A percentile compares a stretch with the other conserved stretches of the same genome.
Conservation (phyloP, 2,329 filamentous ascomycete genomes). For the Trichophyton rubrum region DNA sequence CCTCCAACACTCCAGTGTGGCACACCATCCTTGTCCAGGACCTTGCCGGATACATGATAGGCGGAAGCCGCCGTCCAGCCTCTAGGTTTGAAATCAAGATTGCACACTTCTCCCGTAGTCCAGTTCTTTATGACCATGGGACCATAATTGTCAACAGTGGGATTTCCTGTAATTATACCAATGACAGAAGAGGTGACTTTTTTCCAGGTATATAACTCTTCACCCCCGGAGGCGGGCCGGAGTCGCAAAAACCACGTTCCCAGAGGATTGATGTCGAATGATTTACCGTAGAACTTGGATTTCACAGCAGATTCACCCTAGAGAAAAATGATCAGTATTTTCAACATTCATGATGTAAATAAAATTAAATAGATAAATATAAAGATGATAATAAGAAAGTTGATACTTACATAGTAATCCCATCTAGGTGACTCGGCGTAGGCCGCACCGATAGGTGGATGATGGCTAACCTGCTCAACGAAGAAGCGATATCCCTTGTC, state of each 20-base stretch:
- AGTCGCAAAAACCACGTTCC: constrained; percentile 94
- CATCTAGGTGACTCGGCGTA: constrained; percentile 86
- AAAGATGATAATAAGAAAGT: neutral
- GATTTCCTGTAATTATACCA: constrained; percentile 93
- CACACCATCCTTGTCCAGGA: constrained; percentile 64
- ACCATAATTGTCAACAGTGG: constrained; percentile 95
- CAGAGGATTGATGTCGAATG: constrained; percentile 90
- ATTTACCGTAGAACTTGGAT: constrained; percentile 95
- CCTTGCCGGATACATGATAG: constrained; percentile 76
- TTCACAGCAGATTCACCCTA: constrained; percentile 85
- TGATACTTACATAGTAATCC: constrained; percentile 62
- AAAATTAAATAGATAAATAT: too few relatives aligned
- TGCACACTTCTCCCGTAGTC: constrained; percentile 83
- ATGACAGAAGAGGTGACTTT: constrained; percentile 97
- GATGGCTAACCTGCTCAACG: constrained; percentile 95
- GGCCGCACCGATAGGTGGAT: constrained; percentile 85
- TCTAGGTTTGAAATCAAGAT: constrained; percentile 83
- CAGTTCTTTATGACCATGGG: constrained; percentile 96
- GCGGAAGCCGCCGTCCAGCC: constrained; percentile 93
- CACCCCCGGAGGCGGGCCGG: constrained; percentile 59
- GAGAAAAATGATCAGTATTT: neutral
- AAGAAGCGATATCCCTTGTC: constrained; percentile 98
- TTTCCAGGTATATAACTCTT: constrained; percentile 95
- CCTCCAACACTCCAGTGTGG: constrained; percentile 84
- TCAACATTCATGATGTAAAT: neutral